Base-by-base conservation (phyloP, 352 stramenopile genomes). In the Globisporangium emineosum region DNA sequence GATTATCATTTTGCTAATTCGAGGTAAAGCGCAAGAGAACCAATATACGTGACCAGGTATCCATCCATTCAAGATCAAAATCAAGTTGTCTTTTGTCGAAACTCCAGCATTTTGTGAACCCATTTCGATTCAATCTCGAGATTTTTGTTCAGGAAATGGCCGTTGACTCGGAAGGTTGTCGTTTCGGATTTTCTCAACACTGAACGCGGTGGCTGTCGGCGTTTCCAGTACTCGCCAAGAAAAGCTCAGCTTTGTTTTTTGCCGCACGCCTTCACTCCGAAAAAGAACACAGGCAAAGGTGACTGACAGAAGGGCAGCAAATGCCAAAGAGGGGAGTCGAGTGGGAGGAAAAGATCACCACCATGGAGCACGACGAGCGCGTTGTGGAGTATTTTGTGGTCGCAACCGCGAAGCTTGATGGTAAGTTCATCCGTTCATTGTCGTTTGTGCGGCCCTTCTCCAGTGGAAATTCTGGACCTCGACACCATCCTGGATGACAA, bases 321-420 rank as follows among this genome's bases (percentile, higher is more conserved):
- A n/a, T n/a, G n/a, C n/a, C n/a, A n/a, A n/a, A n/a, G n/a, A n/a
- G n/a, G n/a, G n/a, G n/a, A 5, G 10, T 23, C 9, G 33, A 19
- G 21, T 23, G n/a, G 21, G 19, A 29, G 15, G 12, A 17, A 54
- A 29, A 19, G 27, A 27, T 12, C 30, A 9, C 12, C 32, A 58
- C 1, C 23, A 67, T 62, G 62, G 53, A 30, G 12, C 42, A 43
- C 3, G 53, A 67, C 15, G 64, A 73, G 43, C 66, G 60, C 21
- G 57, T 80, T 15, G 73, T 78, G 0, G 76, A 84, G 62, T 70
- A 75, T 55, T 83, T 86, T 57, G 65, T 86, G 43, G 67, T 86
- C 30, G 75, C 72, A 3, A 63, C 59, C 58, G 77, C 75, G 65
- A 57, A 59, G n/a, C 58, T 57, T 23, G 64, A 70, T 33, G 66